phyloP scores from a whole-genome alignment of 805 yeast genomes.

The Torulaspora indica region DNA sequence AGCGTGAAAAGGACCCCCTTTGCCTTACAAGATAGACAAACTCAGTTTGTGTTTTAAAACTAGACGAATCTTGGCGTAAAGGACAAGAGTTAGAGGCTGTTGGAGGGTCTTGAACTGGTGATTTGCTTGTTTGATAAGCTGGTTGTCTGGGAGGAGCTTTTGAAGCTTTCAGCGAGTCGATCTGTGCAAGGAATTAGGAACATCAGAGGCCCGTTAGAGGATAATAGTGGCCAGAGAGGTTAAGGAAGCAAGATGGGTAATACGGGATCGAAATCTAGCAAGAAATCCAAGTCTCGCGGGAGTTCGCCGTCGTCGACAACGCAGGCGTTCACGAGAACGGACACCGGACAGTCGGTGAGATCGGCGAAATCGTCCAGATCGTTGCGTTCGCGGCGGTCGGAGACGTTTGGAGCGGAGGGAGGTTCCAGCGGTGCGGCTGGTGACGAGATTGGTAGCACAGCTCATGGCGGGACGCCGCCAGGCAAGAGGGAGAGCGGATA shows the following conservation, averaged over 20 bases:
- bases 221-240: not conserved
- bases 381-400: conserved; percentile 33
- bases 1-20: conserved; percentile 9
- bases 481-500: conserved; percentile 5
- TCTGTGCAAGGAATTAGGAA: not conserved
- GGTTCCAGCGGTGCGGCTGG: conserved; percentile 7
- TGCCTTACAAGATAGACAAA: conserved; percentile 8
- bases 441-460: not conserved
- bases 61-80: conserved; percentile 1
- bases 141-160: not conserved
- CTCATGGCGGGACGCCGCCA: conserved; percentile 5
- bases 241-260: conserved; percentile 44
- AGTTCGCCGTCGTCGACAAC: conserved; percentile 9
- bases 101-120: not conserved
- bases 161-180: not conserved
- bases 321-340: conserved; percentile 50
- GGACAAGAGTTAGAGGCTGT: conserved; percentile 2
- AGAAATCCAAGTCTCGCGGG: conserved; percentile 10
- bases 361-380: conserved; percentile 46
- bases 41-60: conserved; percentile 2
- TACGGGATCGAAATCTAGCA: conserved; percentile 43
- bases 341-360: conserved; percentile 49
- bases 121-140: not conserved
- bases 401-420: conserved; percentile 29
- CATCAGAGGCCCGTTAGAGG: too few species aligned